A percentile compares a stretch with the other conserved stretches of the same genome.
phyloP scores from a whole-genome alignment of 2,329 filamentous ascomycete genomes.

The Alternaria infectoria region DNA sequence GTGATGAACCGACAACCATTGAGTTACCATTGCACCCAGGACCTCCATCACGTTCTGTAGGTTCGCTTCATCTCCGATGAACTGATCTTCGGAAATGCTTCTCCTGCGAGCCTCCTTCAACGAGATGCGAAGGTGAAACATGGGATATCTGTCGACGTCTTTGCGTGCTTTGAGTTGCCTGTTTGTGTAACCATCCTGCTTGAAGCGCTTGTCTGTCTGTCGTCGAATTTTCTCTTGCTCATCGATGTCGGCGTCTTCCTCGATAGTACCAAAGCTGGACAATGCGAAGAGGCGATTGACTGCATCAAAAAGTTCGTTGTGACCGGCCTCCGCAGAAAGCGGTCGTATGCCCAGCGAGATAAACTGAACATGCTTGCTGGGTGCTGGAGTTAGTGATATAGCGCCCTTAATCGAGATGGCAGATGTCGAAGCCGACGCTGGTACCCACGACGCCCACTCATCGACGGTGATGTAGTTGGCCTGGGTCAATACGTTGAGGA shows the following conservation, averaged over 20 bases:
- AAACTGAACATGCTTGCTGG: conserved; percentile 78
- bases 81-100: conserved; percentile 23
- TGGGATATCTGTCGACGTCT: conserved; percentile 81
- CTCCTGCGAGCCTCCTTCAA: conserved; percentile 32
- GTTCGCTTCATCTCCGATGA: conserved; percentile 33
- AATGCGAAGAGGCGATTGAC: conserved; percentile 77
- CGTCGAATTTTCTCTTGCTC: conserved; percentile 47
- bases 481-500: conserved; percentile 64
- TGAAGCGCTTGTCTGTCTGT: conserved; percentile 51
- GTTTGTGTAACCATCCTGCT: conserved; percentile 56
- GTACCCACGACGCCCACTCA: conserved; percentile 68
- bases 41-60: conserved; percentile 68
- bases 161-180: conserved; percentile 65
- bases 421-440: conserved; percentile 69
- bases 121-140: conserved; percentile 80
- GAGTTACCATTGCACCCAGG: conserved; percentile 69
- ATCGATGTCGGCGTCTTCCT: conserved; percentile 51
- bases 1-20: conserved; percentile 77
- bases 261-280: conserved; percentile 75
- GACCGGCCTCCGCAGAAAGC: conserved; percentile 60
- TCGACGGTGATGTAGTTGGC: conserved; percentile 65
- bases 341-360: conserved; percentile 78
- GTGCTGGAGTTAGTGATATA: conserved; percentile 73
- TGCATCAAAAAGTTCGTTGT: conserved; percentile 74
- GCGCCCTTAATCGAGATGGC: conserved; percentile 70